These are phyloP conservation scores for Epithele typhae DNA, from an alignment of 768 basidiomycete genomes.

Conservation along the genomic window DNA sequence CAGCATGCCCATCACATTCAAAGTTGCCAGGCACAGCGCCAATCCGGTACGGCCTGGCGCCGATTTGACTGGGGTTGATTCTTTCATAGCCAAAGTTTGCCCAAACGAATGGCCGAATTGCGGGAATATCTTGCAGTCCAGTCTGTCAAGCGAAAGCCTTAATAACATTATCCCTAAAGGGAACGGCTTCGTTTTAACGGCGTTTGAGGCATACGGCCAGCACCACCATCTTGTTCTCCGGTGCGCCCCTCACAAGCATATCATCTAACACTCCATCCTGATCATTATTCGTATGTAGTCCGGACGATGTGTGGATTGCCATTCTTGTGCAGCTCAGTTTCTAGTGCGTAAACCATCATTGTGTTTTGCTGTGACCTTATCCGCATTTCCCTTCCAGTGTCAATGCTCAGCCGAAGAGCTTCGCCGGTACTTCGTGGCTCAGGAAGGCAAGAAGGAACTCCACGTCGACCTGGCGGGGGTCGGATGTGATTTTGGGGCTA, in stretches of 20 bases:
- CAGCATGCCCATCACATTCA: neutral
- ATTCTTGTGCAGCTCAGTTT: conserved; percentile 36
- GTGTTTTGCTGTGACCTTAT: too few relatives aligned
- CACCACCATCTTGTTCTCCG: neutral
- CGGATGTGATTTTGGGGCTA: conserved; percentile 25
- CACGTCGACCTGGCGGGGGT: conserved; percentile 11
- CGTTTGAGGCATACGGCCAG: neutral
- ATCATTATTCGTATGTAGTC: conserved; percentile 24
- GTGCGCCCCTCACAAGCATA: neutral
- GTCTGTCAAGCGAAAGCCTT: neutral
- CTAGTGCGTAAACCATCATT: conserved; percentile 21
- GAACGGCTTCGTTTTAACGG: neutral
- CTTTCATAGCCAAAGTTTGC: neutral
- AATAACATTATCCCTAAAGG: neutral
- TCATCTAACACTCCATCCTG: neutral
- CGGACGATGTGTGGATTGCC: conserved; percentile 48
- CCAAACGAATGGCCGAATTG: neutral
- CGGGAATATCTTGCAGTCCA: neutral
- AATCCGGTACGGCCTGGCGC: neutral
- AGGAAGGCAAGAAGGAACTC: conserved; percentile 30
- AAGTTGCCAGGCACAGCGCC: neutral
- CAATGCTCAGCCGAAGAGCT: conserved; percentile 29
- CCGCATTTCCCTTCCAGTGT: conserved; percentile 12
- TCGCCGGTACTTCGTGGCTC: conserved; percentile 31
- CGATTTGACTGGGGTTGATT: neutral